Base-by-base conservation (phyloP, 1,284 basidiomycete genomes). In the Cryptococcus depauperatus region DNA sequence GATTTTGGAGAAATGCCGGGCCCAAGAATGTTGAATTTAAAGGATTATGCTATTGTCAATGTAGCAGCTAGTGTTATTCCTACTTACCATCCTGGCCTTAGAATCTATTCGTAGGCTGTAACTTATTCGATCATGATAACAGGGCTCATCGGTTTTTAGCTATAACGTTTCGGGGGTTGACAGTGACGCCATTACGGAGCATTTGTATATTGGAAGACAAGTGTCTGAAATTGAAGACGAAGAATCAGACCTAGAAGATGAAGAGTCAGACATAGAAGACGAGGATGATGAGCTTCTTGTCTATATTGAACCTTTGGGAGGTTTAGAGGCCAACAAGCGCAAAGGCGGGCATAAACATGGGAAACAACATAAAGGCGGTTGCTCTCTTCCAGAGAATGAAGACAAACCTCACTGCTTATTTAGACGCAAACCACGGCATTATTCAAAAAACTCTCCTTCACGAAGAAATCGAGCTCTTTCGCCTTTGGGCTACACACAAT, bases 51-150 rank as follows among this genome's bases (percentile, higher is more conserved):
- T 4, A 79, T 85, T 19, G 77, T 89, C 52, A 87, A 86, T 61
- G 82, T 87, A 26, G 77, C 78, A 29, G 84, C 87, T 7, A 79
- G 83, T 34, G 79, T 92, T 25, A 83, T 93, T 44, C 90, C 90
- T n/a, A 89, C 89, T 41, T 93, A 85, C 68, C 70, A 85, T 37
- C 88, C 91, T 2, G 78, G 82, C 9, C 81, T 92, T 55, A 75
- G 90, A 51, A 76, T 93, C 3, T 93, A 82, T 73, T 78, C 79
- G 56, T 87, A 46, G 47, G 62, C 62, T n/a, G 6, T n/a, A 3
- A 21, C 19, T n/a, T 41, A 16, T 27, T 29, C n/a, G n/a, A n/a
- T n/a, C n/a, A n/a, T n/a, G n/a, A n/a, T n/a, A 16, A 28, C 4
- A 16, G 11, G 21, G 18, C 27, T 37, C 32, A 16, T 45, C 16